Base-by-base conservation (phyloP, 768 basidiomycete genomes). In the Termitomyces sp. region DNA sequence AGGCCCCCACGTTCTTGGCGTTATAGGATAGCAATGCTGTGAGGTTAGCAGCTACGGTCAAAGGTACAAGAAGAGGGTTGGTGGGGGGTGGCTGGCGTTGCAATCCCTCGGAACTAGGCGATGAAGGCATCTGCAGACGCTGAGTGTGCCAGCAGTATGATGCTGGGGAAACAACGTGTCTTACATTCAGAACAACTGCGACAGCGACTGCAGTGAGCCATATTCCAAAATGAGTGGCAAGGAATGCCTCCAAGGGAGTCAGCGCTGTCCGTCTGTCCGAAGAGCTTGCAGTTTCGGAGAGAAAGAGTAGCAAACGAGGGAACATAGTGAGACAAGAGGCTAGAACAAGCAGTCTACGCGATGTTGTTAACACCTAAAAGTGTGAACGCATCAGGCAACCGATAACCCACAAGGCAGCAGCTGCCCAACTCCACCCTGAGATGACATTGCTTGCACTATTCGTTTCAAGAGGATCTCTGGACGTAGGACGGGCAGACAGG, bases 1-100 rank as follows among this genome's bases (percentile, higher is more conserved):
- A 75, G 10, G 83, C 66, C 3, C 88, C 87, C 14, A 88, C 78
- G 33, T 77, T 71, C 10, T 65, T 69, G 16, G 82, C 82, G 64
- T 88, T 89, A 69, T 85, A 93, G 10, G 90, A 81, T 22, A 87
- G 60, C 55, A 91, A 81, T 3, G 88, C 77, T 32, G 86, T 81
- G 22, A 85, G 44, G 44, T 71, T 72, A 53, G 79, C 79, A 24
- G 82, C 82, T n/a, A 69, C 66, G 22, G 85, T 80, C 47, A 91
- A 65, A 4, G 89, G 83, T 20, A 75, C 70, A 33, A 93, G 76
- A 24, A 92, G 77, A 7, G 91, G 90, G 65, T 91, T 87, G 20
- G 62, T 63, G 40, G 71, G 63, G n/a, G 55, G 62, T 37, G 65
- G 60, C 48, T 57, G 67, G 56, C 62, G 59, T 61, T 61, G 64